Base-by-base conservation (phyloP, 352 stramenopile genomes). In the Thraustotheca clavata region DNA sequence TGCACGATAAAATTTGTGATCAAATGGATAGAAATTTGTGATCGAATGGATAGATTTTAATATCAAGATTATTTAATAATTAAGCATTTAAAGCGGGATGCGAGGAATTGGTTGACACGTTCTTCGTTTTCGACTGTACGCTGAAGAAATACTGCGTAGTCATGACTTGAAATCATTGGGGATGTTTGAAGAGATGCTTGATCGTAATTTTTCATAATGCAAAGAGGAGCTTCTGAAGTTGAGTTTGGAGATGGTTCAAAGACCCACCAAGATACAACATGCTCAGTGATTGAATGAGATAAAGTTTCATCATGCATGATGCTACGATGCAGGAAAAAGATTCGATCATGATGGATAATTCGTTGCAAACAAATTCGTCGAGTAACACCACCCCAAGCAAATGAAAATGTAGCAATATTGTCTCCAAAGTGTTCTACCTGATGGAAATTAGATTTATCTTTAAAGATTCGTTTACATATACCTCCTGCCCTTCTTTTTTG, bases 281-380 rank as follows among this genome's bases (percentile, higher is more conserved):
- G 31, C 34, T 54, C 55, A 31, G 43, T 9, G 9, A 52, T 18
- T 24, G 16, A 8, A 31, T 52, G 43, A 35, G 2, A 11, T 18
- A 52, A 31, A 9, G 43, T 52, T 24, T 54, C 35, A 31, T 62
- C 55, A 32, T 36, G 52, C 18, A 62, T 12, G n/a, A 62, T 62
- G 36, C 20, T 62, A 9, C 55, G 34, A 7, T 62, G 34, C 27
- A 39, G 49, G 26, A 52, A 31, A 31, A 52, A 52, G 43, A 52
- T 31, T 9, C 43, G 43, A 31, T 52, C 43, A 7, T 18, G 24
- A 31, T 52, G 24, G 11, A 26, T 7, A 24, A 52, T 2, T 24
- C 11, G 43, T 18, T 52, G 43, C 9, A 52, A 18, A 7, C 43
- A 52, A 9, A 52, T 24, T 31, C 43, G 43, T 11, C 43, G 43